A percentile compares a stretch with the other conserved stretches of the same genome.
phyloP scores from a whole-genome alignment of 352 stramenopile species.

The Globisporangium megalacanthum region DNA sequence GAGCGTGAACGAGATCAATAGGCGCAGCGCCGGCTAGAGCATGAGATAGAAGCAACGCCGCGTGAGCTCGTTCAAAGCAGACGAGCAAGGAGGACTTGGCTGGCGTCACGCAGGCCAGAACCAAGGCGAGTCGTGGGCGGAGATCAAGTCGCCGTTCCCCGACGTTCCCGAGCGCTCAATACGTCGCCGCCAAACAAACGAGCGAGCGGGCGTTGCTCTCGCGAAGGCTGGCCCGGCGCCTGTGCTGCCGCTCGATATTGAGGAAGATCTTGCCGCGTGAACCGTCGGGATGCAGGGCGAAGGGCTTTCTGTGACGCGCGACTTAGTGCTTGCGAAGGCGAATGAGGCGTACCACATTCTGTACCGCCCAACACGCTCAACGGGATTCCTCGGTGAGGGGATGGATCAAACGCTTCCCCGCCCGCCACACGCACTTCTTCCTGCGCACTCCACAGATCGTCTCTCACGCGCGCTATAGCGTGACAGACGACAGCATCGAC shows the following conservation, averaged over 20 bases:
- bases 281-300: slow-evolving; percentile 11
- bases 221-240: neutral
- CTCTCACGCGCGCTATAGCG: neutral
- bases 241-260: slow-evolving; percentile 5
- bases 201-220: no score
- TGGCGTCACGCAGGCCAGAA: no score
- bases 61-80: neutral
- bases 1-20: no score
- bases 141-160: no score
- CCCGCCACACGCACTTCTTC: slow-evolving; percentile 2
- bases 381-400: neutral
- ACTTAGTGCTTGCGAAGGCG: slow-evolving; percentile 5
- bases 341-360: slow-evolving; percentile 7
- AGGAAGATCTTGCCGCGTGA: slow-evolving; percentile 6
- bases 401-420: slow-evolving; percentile 2
- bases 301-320: slow-evolving; percentile 4
- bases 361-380: neutral
- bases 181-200: no score
- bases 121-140: no score
- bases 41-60: no score
- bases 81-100: no score
- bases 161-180: no score
- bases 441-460: slow-evolving; percentile 5
- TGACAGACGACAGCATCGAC: neutral
- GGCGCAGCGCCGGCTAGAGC: no score